These are phyloP conservation scores for Phytopythium ostracodes DNA, from an alignment of 352 stramenopile genomes.

Conservation along the genomic window DNA sequence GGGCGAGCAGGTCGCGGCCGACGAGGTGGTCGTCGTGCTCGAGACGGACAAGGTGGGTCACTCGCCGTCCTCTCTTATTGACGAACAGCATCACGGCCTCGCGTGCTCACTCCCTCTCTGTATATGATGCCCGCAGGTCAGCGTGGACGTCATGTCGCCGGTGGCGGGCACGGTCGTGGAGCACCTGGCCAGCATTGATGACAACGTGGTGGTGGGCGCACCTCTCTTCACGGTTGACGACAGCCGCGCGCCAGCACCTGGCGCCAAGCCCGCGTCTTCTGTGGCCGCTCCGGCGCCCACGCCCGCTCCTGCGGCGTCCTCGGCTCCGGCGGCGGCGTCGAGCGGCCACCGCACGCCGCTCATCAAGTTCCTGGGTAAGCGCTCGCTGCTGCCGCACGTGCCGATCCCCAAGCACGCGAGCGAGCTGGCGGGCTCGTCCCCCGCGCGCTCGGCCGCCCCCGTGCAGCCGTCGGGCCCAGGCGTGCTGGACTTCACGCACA, in stretches of 20 bases:
- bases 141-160: constrained; percentile 88
- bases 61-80: background rate
- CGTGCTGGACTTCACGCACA: constrained; percentile 60
- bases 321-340: constrained; percentile 7
- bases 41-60: constrained; percentile 98
- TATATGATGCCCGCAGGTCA: constrained; percentile 38
- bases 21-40: constrained; percentile 97
- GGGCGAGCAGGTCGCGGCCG: constrained; percentile 91
- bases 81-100: too few relatives aligned
- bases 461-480: constrained; percentile 50
- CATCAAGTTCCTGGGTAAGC: constrained; percentile 74
- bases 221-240: constrained; percentile 94
- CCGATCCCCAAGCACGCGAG: constrained; percentile 22
- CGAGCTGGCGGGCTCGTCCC: constrained; percentile 14
- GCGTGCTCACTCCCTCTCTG: background rate
- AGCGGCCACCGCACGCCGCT: constrained; percentile 49
- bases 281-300: constrained; percentile 19
- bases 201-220: constrained; percentile 95
- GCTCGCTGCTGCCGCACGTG: constrained; percentile 47
- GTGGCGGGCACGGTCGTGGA: constrained; percentile 91
- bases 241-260: constrained; percentile 30
- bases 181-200: constrained; percentile 92
- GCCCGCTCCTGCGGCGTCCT: constrained; percentile 24
- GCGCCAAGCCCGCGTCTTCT: constrained; percentile 16
- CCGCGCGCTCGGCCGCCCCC: constrained; percentile 17